Base-by-base conservation (phyloP, 345 rosid species). In the Euclidium syriacum region DNA sequence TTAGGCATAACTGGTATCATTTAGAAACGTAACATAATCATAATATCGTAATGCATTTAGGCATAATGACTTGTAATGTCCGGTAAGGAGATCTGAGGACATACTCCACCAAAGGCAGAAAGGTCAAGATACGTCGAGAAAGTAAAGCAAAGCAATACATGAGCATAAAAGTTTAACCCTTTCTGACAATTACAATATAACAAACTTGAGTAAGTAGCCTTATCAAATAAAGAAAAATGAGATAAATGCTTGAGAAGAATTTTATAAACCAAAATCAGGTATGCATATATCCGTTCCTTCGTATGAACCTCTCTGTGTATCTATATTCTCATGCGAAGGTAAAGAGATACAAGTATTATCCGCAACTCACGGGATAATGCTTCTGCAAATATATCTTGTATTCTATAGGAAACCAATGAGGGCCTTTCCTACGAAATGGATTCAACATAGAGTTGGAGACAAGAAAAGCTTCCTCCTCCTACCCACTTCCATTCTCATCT, bases 401-500 rank as follows among this genome's bases (percentile, higher is more conserved):
- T n/a, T n/a, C 3, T 33, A 33, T 33, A 40, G 10, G 14, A 40
- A 40, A 40, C 44, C 44, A 40, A 44, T 20, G 27, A 59, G n/a
- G n/a, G 23, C 32, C 53, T 32, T 32, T 44, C 23, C 30, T 11
- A 44, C 49, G 36, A 51, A 38, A 50, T 9, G 19, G 49, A 27
- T 27, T 39, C 50, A 25, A 50, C 40, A 38, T 3, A 25, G 11
- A 46, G 18, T 32, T 35, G 49, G 34, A 22, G 56, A 53, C n/a
- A n/a, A 53, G 14, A 52, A 32, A 38, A 10, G 43, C 36, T 36
- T 55, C 27, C 14, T 9, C 10, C 11, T 12, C 70, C 77, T 64
- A 90, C 73, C 85, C 76, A 74, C 79, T 63, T 14, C 69, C 71
- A 11, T 32, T 55, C 10, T 91, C 96, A 67, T 79, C 85, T 42